Evolutionary conservation across 2,329 filamentous ascomycete genomes (phyloP).

Genomic region (Venturia aucupariae): DNA sequence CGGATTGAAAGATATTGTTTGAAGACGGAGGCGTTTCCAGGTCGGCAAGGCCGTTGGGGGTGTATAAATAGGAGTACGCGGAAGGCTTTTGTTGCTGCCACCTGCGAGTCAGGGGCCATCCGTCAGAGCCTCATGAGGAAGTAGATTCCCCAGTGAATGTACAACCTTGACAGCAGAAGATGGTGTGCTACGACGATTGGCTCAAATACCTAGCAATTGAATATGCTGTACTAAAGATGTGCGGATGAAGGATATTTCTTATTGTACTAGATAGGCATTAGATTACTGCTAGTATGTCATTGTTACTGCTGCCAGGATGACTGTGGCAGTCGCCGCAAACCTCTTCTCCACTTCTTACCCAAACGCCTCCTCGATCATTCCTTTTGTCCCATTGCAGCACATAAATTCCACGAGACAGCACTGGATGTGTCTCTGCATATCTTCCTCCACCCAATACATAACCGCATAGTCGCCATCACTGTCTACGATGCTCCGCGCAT

Average conservation of each 20-base stretch:
- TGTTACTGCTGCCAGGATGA: neutral
- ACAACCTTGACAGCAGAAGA: neutral
- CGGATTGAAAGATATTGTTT: neutral
- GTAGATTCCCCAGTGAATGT: neutral
- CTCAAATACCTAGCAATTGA: neutral
- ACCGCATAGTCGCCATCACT: neutral
- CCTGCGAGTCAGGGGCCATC: neutral
- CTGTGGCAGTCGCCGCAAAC: neutral
- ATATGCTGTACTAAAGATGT: neutral
- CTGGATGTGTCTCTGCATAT: neutral
- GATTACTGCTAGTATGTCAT: too few species aligned
- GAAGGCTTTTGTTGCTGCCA: neutral
- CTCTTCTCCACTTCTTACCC: neutral
- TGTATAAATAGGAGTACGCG: neutral
- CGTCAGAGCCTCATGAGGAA: neutral
- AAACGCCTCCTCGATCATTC: neutral
- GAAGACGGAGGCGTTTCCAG: neutral
- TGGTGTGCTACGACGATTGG: too few species aligned
- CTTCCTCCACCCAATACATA: neutral
- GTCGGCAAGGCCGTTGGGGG: neutral
- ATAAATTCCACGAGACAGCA: neutral
- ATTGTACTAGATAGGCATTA: too few species aligned
- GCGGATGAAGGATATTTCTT: too few species aligned
- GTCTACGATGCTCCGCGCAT: conserved; percentile 57
- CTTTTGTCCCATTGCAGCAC: neutral